Percentiles rank a stretch among this genome's conserved stretches.
These are phyloP conservation scores for Hypoxylon sp. DNA, from an alignment of 2,329 filamentous ascomycete genomes.

Conservation along the genomic window DNA sequence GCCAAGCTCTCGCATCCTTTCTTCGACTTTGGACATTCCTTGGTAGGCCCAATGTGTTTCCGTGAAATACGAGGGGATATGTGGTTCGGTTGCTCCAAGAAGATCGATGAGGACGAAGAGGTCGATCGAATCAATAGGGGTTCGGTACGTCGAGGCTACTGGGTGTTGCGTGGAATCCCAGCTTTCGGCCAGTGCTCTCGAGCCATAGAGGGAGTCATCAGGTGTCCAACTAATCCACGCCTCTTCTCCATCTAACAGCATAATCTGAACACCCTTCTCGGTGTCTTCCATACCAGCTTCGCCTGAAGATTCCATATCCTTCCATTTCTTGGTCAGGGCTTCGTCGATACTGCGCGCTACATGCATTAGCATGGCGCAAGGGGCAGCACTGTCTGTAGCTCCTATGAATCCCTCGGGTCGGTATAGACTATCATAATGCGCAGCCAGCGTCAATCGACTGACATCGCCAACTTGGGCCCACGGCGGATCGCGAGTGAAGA, in stretches of 20 bases:
- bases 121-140: constrained; percentile 78
- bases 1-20: constrained; percentile 72
- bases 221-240: constrained; percentile 84
- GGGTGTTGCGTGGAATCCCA: constrained; percentile 80
- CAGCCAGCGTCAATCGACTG: constrained; percentile 83
- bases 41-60: constrained; percentile 94
- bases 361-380: constrained; percentile 93
- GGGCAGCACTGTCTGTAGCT: constrained; percentile 90
- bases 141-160: constrained; percentile 77
- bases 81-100: constrained; percentile 74
- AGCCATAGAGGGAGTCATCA: constrained; percentile 86
- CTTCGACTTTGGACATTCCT: constrained; percentile 76
- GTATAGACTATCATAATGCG: constrained; percentile 91
- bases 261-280: constrained; percentile 84
- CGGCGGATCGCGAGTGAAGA: constrained; percentile 87
- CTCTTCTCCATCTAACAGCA: constrained; percentile 94
- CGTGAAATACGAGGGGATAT: constrained; percentile 84
- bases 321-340: constrained; percentile 84
- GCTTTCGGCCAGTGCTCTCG: constrained; percentile 77
- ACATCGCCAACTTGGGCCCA: constrained; percentile 79
- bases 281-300: constrained; percentile 66
- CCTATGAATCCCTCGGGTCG: constrained; percentile 87
- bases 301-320: constrained; percentile 70
- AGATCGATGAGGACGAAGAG: constrained; percentile 93
- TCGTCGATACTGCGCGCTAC: constrained; percentile 81